Evolutionary conservation across 192 early-diverging fungal species (phyloP), one percentile per base, ranked within the genome.

Genomic region (Backusella tuberculispora): DNA sequence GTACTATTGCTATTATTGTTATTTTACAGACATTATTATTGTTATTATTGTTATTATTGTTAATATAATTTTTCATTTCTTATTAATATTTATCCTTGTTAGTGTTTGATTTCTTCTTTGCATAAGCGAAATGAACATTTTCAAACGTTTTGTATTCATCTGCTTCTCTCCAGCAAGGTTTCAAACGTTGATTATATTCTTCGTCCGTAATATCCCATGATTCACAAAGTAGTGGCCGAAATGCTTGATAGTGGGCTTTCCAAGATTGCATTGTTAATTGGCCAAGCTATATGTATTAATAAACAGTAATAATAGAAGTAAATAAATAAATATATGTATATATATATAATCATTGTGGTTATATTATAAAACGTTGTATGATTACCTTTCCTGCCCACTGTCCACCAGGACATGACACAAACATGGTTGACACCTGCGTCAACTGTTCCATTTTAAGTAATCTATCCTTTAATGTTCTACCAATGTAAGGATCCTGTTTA

Each of bases 101-200:
- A 38, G 34, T 45, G n/a, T 45, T 48, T 17, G 42, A 46, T 73
- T 76, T 76, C 63, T 82, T 82, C 43, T 82, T 77, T 0, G 68
- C 81, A 71, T 82, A 82, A 34, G 81, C 72, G 75, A 82, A 82
- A 41, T 82, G 81, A 24, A 82, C 74, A 69, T 82, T 82, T 66
- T 82, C 81, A 74, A 77, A 82, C 17, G 76, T 82, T 34, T 78
- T 78, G 66, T 78, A 75, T 48, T 73, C 73, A 15, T 82, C 76
- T 24, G 76, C 74, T 41, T 82, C 81, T 19, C 72, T 72, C 74
- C 76, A 74, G 44, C 81, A 82, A 5, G 64, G 40, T n/a, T 67
- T 17, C 13, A 75, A 26, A 15, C 64, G 68, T 8, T 69, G 53
- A 17, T 82, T 64, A 65, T 82, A 82, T 37, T 78, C 65, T 34